Conservation (phyloP, 2,329 filamentous ascomycete genomes). For the Sclerotinia spermophila region DNA sequence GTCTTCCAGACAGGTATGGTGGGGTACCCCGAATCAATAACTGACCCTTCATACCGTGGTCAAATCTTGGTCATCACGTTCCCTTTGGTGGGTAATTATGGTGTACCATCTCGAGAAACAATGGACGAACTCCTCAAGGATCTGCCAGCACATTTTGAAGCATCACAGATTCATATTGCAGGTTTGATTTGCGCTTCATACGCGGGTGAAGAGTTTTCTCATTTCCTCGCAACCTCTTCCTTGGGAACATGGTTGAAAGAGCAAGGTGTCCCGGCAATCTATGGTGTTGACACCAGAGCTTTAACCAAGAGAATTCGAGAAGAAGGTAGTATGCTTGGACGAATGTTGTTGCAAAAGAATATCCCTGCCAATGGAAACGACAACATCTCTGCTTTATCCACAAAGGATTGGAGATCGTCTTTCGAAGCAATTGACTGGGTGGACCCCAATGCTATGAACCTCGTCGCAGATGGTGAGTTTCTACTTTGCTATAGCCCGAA, state of each 20-base stretch:
- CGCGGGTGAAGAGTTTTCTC: conserved; percentile 90
- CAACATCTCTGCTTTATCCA: conserved; percentile 39
- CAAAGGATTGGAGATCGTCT: conserved; percentile 46
- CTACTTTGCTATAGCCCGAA: conserved; percentile 24
- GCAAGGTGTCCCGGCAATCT: conserved; percentile 88
- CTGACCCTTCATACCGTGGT: conserved; percentile 81
- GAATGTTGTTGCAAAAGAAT: conserved; percentile 71
- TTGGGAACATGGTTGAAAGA: conserved; percentile 95
- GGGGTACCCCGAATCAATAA: conserved; percentile 92
- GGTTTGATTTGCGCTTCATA: conserved; percentile 90
- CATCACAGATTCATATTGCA: conserved; percentile 86
- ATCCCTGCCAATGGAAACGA: conserved; percentile 45
- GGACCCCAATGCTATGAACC: conserved; percentile 87
- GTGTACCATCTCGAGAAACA: conserved; percentile 82
- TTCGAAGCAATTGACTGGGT: conserved; percentile 86
- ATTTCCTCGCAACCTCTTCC: conserved; percentile 87
- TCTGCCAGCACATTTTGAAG: conserved; percentile 90
- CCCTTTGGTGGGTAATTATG: conserved; percentile 94
- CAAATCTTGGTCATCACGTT: conserved; percentile 98
- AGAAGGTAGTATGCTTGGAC: conserved; percentile 93
- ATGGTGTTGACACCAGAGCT: conserved; percentile 88
- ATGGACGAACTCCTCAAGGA: conserved; percentile 81
- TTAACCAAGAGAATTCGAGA: conserved; percentile 92
- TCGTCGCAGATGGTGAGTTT: conserved; percentile 86
- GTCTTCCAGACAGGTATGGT: conserved; percentile 99